phyloP scores from a whole-genome alignment of 768 basidiomycete genomes.

The Dacryopinax spathularia region DNA sequence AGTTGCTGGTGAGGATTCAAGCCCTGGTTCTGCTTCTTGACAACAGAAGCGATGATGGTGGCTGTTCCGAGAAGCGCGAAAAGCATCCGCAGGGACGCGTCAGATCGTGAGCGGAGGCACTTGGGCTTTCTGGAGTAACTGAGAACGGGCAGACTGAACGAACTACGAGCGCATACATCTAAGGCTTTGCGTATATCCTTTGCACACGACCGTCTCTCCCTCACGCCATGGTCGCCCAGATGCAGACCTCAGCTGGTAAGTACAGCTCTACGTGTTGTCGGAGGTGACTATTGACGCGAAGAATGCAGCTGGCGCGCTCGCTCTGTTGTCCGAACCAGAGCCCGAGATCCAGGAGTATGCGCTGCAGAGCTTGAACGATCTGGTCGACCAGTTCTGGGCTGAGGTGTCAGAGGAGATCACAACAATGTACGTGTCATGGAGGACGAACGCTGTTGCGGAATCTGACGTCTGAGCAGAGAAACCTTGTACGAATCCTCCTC shows the following conservation, averaged over 20 bases:
- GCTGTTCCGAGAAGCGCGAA: neutral
- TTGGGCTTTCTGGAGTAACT: neutral
- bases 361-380: constrained; percentile 59
- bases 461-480: constrained; percentile 43
- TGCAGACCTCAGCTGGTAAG: neutral
- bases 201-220: neutral
- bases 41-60: neutral
- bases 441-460: neutral
- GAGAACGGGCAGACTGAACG: too few relatives aligned
- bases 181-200: neutral
- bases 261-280: neutral
- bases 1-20: too few relatives aligned
- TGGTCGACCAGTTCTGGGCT: constrained; percentile 94
- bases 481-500: constrained; percentile 73
- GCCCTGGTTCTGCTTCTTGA: too few relatives aligned
- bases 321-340: constrained; percentile 77
- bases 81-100: constrained; percentile 3
- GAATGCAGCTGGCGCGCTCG: constrained; percentile 73
- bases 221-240: neutral
- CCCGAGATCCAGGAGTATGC: constrained; percentile 82
- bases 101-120: neutral
- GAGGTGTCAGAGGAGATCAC: constrained; percentile 94
- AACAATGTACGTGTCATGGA: constrained; percentile 49
- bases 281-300: neutral
- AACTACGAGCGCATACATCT: neutral